phyloP scores from a whole-genome alignment of 345 rosid genomes.

The Eucalyptus sp. region DNA sequence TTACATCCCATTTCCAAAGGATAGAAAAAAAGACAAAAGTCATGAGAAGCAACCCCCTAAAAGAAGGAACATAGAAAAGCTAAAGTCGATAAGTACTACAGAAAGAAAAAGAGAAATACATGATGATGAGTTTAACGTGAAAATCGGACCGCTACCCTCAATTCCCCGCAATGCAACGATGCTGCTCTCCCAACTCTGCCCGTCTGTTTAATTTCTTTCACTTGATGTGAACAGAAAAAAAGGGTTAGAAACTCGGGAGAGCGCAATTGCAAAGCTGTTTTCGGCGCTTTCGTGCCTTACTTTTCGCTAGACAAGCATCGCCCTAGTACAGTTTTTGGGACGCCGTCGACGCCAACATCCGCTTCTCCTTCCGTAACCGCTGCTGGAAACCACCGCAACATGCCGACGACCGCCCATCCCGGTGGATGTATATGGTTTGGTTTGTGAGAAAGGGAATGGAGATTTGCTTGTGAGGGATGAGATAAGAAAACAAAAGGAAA shows the following conservation, averaged over 20 bases:
- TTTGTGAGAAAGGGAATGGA: neutral
- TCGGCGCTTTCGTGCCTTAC: neutral
- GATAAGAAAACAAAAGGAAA: neutral
- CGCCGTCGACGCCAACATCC: neutral
- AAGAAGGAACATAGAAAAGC: neutral
- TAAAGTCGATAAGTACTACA: slow-evolving; percentile 2
- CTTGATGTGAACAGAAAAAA: neutral
- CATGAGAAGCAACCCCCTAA: neutral
- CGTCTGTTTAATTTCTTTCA: neutral
- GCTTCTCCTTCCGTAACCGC: neutral
- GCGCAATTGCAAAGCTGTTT: slow-evolving; percentile 61
- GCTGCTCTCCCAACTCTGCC: slow-evolving; percentile 58
- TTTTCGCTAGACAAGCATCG: neutral
- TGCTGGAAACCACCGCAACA: neutral
- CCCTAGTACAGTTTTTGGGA: neutral
- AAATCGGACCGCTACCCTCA: slow-evolving; percentile 91
- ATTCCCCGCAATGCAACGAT: slow-evolving; percentile 85
- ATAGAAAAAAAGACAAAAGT: neutral
- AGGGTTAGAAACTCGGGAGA: slow-evolving; percentile 52
- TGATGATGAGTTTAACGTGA: neutral
- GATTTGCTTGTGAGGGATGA: neutral
- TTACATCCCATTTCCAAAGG: slow-evolving; percentile 28
- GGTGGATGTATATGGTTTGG: neutral
- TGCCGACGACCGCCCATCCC: neutral
- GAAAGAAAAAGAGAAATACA: neutral